Evolutionary conservation across 2,329 filamentous ascomycete genomes (phyloP), one percentile per base, ranked within the genome.

Genomic region (Fusarium albosuccineum): DNA sequence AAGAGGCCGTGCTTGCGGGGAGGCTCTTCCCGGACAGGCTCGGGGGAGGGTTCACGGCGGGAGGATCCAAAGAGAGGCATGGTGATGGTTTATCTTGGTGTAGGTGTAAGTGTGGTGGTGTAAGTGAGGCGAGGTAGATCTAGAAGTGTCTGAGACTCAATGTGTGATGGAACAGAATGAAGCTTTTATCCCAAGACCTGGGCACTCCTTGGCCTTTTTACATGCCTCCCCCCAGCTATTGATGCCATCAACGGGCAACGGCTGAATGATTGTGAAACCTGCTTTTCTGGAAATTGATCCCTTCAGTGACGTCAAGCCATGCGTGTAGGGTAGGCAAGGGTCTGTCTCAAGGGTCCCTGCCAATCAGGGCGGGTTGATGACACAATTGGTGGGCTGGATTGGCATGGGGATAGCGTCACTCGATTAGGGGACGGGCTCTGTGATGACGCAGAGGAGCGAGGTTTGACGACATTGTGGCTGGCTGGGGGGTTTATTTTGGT

Each of bases 1-100:
- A 82, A 82, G 69, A 82, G 75, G 56, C 80, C 73, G 67, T 76
- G 76, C 16, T 76, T 77, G 67, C 76, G 64, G 42, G 29, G 75
- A 2, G 65, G 66, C 17, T 68, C 66, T 57, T 67, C 54, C 44
- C 63, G 70, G 51, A 75, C 73, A 7, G 76, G 78, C 62, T 79
- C 77, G 5, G 74, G 74, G 1, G 74, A 68, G 26, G 74, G 73
- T 22, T 77, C 69, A 16, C 71, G 73, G 36, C 70, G 74, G 33
- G 70, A 51, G 40, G 57, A 52, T 50, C 73, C 71, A 49, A 78
- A 78, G 49, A 78, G 66, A 60, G 75, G 75, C 76, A 78, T 78
- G 42, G 14, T 74, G 66, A 41, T 36, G 42, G 9, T 61, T 26
- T 45, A 16, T 41, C 26, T 8, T 48, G 14, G 33, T 53, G 27